A percentile compares a stretch with the other conserved stretches of the same genome.
phyloP scores from a whole-genome alignment of 768 basidiomycete species.

The Phylloporus sp. region DNA sequence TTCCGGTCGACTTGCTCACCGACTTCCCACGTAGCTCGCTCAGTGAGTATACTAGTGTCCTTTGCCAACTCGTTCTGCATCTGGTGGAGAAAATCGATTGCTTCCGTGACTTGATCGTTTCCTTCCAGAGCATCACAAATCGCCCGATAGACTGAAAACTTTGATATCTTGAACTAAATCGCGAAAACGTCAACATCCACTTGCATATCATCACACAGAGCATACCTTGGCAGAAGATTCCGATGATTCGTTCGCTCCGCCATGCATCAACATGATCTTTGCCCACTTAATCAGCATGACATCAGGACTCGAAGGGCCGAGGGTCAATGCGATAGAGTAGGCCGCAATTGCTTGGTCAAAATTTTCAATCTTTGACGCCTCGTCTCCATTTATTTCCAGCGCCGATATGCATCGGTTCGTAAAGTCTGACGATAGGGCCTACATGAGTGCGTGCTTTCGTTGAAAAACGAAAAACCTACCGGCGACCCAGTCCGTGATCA shows the following conservation, averaged over 20 bases:
- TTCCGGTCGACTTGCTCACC: too few species aligned
- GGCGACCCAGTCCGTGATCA: not conserved
- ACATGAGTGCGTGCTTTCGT: not conserved
- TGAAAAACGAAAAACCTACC: not conserved
- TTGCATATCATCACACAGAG: too few species aligned
- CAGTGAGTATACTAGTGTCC: too few species aligned
- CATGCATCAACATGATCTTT: not conserved
- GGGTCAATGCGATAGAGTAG: constrained; percentile 1
- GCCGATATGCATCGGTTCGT: not conserved
- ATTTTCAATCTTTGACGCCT: not conserved
- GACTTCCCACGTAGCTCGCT: too few species aligned
- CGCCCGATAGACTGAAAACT: not conserved
- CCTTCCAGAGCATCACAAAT: not conserved
- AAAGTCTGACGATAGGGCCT: not conserved
- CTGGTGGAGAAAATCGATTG: too few species aligned
- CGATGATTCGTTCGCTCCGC: not conserved
- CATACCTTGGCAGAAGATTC: not conserved
- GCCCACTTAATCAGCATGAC: not conserved
- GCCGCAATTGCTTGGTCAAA: not conserved
- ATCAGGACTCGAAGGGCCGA: not conserved
- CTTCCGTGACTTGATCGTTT: not conserved
- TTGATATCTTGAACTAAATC: constrained; percentile 2
- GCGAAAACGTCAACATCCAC: not conserved
- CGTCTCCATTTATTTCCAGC: not conserved
- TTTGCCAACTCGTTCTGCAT: too few species aligned